A percentile compares a stretch with the other conserved stretches of the same genome.
Conservation (phyloP, 352 stramenopile species). For the Phytophthora hibernalis region DNA sequence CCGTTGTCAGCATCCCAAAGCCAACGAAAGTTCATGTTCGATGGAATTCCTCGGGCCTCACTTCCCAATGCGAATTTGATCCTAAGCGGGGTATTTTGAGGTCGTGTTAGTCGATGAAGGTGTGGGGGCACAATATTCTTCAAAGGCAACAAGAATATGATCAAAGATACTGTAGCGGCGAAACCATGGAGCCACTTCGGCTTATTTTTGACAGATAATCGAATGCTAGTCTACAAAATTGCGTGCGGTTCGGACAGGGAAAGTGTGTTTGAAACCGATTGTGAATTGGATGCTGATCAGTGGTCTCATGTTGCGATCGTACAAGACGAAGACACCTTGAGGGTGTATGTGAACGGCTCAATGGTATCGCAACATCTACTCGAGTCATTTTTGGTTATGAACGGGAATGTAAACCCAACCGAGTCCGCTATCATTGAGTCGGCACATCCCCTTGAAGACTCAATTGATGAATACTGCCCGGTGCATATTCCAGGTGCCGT, state of each 20-base stretch:
- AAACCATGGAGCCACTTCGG: constrained; percentile 79
- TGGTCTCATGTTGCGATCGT: constrained; percentile 78
- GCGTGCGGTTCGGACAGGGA: constrained; percentile 64
- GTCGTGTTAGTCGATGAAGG: constrained; percentile 63
- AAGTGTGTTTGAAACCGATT: constrained; percentile 70
- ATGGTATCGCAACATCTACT: constrained; percentile 70
- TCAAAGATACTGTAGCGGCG: constrained; percentile 50
- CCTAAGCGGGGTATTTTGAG: constrained; percentile 54
- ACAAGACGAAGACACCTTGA: constrained; percentile 65
- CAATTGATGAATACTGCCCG: constrained; percentile 69
- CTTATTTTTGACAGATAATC: constrained; percentile 69
- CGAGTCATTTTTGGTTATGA: constrained; percentile 70
- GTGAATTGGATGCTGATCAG: constrained; percentile 60
- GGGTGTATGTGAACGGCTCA: constrained; percentile 74
- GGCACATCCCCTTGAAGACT: constrained; percentile 56
- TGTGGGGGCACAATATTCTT: constrained; percentile 72
- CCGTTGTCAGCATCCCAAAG: constrained; percentile 54
- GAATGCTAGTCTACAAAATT: constrained; percentile 74
- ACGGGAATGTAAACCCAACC: constrained; percentile 42
- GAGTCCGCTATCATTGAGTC: constrained; percentile 74
- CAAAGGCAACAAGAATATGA: constrained; percentile 72
- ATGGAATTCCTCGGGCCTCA: constrained; percentile 46
- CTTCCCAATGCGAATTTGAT: constrained; percentile 58
- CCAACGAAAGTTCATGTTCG: constrained; percentile 58
- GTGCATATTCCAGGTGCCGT: constrained; percentile 75